These are phyloP conservation scores for Yarrowia galli DNA, from an alignment of 1,139 yeast species.

Conservation along the genomic window DNA sequence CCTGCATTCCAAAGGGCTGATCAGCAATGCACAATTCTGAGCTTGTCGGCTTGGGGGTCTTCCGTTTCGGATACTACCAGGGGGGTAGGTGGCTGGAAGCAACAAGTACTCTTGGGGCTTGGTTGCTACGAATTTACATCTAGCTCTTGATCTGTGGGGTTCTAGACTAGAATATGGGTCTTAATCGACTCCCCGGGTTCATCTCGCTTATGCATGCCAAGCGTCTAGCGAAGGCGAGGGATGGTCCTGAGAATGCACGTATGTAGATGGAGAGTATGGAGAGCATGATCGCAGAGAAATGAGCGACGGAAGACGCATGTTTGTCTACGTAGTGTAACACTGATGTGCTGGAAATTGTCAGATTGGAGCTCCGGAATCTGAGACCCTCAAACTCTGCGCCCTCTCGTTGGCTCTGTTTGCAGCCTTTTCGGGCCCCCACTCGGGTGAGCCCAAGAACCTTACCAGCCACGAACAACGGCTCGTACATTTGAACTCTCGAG, in stretches of 20 bases:
- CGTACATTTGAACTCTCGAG: neutral
- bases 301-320: too few species aligned
- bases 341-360: neutral
- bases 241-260: neutral
- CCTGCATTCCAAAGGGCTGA: constrained; percentile 22
- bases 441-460: neutral
- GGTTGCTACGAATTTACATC: too few species aligned
- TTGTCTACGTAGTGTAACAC: neutral
- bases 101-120: too few species aligned
- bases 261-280: too few species aligned
- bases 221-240: neutral
- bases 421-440: neutral
- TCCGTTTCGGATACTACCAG: neutral
- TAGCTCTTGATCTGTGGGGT: neutral
- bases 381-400: constrained; percentile 1
- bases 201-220: constrained; percentile 33
- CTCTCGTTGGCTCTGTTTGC: neutral
- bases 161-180: neutral
- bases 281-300: neutral
- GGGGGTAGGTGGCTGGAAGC: neutral
- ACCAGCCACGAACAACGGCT: constrained; percentile 16
- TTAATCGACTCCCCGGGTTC: neutral
- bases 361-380: neutral
- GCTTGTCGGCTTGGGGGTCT: neutral
- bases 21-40: neutral